Evolutionary conservation across 306 rosid species (phyloP).

Genomic region (Quercus bicolor): DNA sequence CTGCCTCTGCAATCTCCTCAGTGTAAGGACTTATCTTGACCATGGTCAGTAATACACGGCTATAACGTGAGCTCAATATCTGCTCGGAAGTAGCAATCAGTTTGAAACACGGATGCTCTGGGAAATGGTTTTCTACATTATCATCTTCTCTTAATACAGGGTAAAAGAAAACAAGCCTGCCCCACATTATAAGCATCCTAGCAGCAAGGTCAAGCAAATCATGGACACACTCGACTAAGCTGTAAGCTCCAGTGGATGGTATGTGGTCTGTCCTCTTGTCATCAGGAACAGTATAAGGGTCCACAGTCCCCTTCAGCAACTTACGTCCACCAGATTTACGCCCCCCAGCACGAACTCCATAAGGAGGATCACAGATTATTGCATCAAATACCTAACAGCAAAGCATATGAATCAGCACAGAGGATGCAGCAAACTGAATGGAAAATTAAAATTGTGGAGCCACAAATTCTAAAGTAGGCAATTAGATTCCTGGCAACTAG

Average conservation of each 20-base stretch:
- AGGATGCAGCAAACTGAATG: not conserved
- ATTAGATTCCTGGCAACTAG: not conserved
- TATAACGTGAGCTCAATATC: constrained; percentile 86
- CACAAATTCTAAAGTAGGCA: not conserved
- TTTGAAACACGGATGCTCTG: constrained; percentile 75
- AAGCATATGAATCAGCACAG: constrained; percentile 3
- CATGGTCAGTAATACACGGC: constrained; percentile 86
- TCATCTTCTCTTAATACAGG: constrained; percentile 89
- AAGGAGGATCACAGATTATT: constrained; percentile 97
- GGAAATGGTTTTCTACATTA: constrained; percentile 45
- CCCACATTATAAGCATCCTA: constrained; percentile 68
- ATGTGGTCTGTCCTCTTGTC: constrained; percentile 89
- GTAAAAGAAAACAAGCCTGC: constrained; percentile 93
- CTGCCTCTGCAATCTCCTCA: constrained; percentile 68
- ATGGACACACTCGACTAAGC: constrained; percentile 90
- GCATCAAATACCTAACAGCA: constrained; percentile 73
- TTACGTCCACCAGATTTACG: constrained; percentile 98
- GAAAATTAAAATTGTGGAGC: not conserved
- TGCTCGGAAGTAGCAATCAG: constrained; percentile 72
- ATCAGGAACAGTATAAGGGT: constrained; percentile 78
- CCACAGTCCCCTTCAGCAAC: constrained; percentile 73
- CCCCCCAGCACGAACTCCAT: constrained; percentile 99
- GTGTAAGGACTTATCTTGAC: constrained; percentile 66
- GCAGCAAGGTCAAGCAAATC: constrained; percentile 94
- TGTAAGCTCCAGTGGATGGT: constrained; percentile 90